phyloP scores from a whole-genome alignment of 495 filamentous ascomycete genomes.

The Aspergillus carlsbadensis region DNA sequence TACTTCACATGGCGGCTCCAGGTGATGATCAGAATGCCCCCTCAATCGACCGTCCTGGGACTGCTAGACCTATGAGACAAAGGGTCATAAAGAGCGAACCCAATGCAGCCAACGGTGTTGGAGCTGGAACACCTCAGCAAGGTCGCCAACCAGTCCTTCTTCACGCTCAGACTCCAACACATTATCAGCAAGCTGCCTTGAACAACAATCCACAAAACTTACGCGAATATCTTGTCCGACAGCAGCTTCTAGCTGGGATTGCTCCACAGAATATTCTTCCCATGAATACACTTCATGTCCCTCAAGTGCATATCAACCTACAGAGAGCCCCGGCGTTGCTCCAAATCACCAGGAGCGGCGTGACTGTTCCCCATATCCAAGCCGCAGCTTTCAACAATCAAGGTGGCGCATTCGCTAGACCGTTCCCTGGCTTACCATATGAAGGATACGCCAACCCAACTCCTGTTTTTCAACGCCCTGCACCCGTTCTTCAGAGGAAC shows the following conservation, averaged over 20 bases:
- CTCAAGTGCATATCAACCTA: not conserved
- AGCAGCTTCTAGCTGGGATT: constrained; percentile 34
- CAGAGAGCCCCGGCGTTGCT: constrained; percentile 14
- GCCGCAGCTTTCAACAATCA: constrained; percentile 12
- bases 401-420: not conserved
- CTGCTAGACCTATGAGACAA: not conserved
- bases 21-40: not conserved
- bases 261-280: constrained; percentile 22
- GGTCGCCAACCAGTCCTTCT: not conserved
- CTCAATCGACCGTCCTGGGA: not conserved
- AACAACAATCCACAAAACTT: constrained; percentile 8
- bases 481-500: not conserved
- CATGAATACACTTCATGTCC: constrained; percentile 9
- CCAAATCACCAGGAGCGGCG: constrained; percentile 18
- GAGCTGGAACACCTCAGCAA: not conserved
- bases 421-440: not conserved
- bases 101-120: not conserved
- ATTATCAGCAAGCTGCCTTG: not conserved
- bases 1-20: not conserved
- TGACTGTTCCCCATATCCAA: constrained; percentile 19
- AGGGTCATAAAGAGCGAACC: not conserved
- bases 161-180: not conserved
- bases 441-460: not conserved
- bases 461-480: not conserved
- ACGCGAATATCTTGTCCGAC: constrained; percentile 31